Conservation (phyloP, 148 eudicot genomes). For the Gaultheria prostrata region DNA sequence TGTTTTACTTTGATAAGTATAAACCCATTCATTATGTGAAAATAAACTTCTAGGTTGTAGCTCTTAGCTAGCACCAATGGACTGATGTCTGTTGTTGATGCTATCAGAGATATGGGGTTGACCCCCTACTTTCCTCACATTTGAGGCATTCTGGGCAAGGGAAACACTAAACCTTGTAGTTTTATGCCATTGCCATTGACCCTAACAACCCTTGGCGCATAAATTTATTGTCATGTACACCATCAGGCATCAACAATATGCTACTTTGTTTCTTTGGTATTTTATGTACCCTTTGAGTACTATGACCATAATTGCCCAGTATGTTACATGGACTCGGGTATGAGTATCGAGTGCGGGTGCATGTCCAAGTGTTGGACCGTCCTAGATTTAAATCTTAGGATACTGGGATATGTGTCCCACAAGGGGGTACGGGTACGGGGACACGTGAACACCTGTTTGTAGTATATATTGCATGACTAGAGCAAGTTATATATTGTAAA, state of each 20-base stretch:
- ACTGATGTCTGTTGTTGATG: background rate
- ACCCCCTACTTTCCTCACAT: background rate
- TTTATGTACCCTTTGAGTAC: background rate
- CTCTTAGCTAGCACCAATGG: background rate
- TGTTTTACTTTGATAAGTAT: background rate
- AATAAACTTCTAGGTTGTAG: background rate
- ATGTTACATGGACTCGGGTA: too few relatives aligned
- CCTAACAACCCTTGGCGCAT: background rate
- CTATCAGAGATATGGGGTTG: background rate
- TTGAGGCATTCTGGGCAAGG: background rate
- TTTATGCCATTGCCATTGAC: background rate
- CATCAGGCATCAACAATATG: background rate
- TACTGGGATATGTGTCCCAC: too few relatives aligned
- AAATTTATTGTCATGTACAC: background rate
- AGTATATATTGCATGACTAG: too few relatives aligned
- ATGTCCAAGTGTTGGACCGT: too few relatives aligned
- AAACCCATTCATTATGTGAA: background rate
- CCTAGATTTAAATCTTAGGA: too few relatives aligned
- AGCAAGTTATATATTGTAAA: too few relatives aligned
- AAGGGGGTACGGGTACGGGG: too few relatives aligned
- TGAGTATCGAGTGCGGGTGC: too few relatives aligned
- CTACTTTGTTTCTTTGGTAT: background rate
- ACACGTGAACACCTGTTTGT: too few relatives aligned
- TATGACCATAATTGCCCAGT: background rate
- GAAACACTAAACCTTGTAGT: background rate